These are phyloP conservation scores for Paspalum notatum DNA, from an alignment of 176 grass and related monocot species.

Conservation along the genomic window DNA sequence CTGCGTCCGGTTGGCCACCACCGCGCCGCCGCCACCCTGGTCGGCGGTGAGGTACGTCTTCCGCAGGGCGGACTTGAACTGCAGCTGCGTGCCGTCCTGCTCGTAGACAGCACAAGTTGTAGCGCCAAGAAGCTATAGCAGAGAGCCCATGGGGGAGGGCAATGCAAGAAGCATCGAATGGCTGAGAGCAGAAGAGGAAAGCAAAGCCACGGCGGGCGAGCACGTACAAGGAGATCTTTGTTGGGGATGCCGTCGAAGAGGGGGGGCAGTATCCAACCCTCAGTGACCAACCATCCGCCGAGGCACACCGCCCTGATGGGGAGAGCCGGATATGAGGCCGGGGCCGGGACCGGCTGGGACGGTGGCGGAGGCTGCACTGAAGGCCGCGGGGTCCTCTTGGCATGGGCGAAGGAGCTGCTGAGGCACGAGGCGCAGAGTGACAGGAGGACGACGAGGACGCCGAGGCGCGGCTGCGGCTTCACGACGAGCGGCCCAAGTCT, in stretches of 20 bases:
- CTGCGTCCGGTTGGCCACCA: conserved; percentile 52
- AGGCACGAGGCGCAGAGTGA: not conserved
- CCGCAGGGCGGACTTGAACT: conserved; percentile 58
- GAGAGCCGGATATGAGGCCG: conserved; percentile 14
- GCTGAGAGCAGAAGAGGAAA: too few relatives aligned
- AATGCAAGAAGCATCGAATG: too few relatives aligned
- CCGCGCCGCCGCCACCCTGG: conserved; percentile 45
- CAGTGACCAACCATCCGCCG: conserved; percentile 69
- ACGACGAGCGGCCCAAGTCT: not conserved
- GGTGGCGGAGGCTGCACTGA: not conserved
- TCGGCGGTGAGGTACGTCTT: conserved; percentile 57
- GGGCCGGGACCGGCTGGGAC: not conserved
- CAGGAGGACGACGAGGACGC: not conserved
- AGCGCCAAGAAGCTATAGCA: too few relatives aligned
- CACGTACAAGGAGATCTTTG: conserved; percentile 61
- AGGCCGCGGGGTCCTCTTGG: not conserved
- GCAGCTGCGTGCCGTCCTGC: conserved; percentile 71
- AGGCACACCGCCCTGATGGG: conserved; percentile 51
- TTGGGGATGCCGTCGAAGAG: conserved; percentile 76
- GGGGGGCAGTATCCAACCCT: conserved; percentile 69
- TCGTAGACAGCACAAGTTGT: too few relatives aligned
- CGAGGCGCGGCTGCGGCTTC: not conserved
- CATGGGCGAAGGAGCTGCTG: not conserved
- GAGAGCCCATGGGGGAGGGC: too few relatives aligned
- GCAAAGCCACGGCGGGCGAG: too few relatives aligned